Percentiles rank a stretch among this genome's conserved stretches.
Conservation (phyloP, 2,329 filamentous ascomycete species). For the Pseudonectria foliicola region DNA sequence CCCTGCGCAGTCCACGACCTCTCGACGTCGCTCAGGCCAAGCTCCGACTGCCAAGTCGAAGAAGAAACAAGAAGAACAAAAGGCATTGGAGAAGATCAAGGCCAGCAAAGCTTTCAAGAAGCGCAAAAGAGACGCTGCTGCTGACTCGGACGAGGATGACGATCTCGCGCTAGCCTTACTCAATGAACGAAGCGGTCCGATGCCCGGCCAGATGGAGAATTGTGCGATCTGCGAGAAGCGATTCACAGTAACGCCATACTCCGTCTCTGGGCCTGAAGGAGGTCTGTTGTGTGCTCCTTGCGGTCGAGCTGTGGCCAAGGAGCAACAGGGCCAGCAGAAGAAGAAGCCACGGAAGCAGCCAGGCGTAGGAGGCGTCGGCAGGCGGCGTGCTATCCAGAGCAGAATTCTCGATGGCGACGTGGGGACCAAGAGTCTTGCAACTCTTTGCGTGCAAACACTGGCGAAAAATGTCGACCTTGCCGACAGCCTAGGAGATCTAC, state of each 20-base stretch:
- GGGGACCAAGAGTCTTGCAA: slow-evolving; percentile 62
- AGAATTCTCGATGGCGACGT: slow-evolving; percentile 71
- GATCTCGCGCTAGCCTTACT: slow-evolving; percentile 44
- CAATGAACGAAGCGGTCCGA: slow-evolving; percentile 40
- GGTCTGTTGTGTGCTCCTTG: slow-evolving; percentile 81
- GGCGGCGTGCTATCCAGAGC: slow-evolving; percentile 72
- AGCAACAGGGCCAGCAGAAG: slow-evolving; percentile 33
- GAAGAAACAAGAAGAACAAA: slow-evolving; percentile 41
- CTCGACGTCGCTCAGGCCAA: slow-evolving; percentile 19
- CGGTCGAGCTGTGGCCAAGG: slow-evolving; percentile 65
- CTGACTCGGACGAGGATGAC: slow-evolving; percentile 40
- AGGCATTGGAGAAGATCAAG: slow-evolving; percentile 55
- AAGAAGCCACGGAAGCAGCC: slow-evolving; percentile 42
- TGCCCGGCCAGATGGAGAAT: slow-evolving; percentile 83
- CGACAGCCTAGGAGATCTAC: slow-evolving; percentile 54
- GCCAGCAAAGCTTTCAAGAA: slow-evolving; percentile 51
- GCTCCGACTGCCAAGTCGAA: slow-evolving; percentile 20
- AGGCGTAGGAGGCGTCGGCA: slow-evolving; percentile 46
- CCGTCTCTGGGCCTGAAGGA: slow-evolving; percentile 71
- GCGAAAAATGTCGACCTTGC: slow-evolving; percentile 57
- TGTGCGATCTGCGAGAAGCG: slow-evolving; percentile 80
- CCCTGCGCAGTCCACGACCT: slow-evolving; percentile 17
- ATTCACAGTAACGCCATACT: slow-evolving; percentile 90
- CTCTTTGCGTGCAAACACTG: slow-evolving; percentile 55
- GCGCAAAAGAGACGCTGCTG: slow-evolving; percentile 33